Conservation (phyloP, 805 yeast species). For the Myxozyma melibiosi region DNA sequence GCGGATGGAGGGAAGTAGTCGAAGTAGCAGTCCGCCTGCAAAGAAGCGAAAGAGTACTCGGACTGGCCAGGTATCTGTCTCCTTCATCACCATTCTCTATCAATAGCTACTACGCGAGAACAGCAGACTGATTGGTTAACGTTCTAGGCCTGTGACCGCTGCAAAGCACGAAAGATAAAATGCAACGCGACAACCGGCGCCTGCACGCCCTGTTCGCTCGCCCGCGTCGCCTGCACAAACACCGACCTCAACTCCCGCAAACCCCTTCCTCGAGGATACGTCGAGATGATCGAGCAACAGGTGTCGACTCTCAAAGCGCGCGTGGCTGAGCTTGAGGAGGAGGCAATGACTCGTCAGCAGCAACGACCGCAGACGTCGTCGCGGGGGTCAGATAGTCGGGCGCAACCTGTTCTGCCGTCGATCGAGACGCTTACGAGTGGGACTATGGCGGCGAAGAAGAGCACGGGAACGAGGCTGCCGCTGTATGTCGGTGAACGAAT, state of each 20-base stretch:
- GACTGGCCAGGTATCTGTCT: slow-evolving; percentile 29
- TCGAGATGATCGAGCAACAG: slow-evolving; percentile 27
- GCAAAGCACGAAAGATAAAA: slow-evolving; percentile 29
- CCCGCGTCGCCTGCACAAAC: slow-evolving; percentile 32
- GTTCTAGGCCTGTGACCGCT: slow-evolving; percentile 29
- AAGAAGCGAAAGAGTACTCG: slow-evolving; percentile 16
- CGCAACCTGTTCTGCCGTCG: slow-evolving; percentile 17
- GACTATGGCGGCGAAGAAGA: slow-evolving; percentile 3
- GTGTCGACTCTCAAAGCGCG: slow-evolving; percentile 9
- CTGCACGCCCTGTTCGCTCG: slow-evolving; percentile 32
- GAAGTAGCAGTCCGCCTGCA: background rate
- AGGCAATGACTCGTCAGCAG: slow-evolving; percentile 15
- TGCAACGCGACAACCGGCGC: slow-evolving; percentile 33
- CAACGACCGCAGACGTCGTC: slow-evolving; percentile 14
- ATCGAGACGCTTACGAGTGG: slow-evolving; percentile 25
- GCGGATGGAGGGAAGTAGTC: too few relatives aligned
- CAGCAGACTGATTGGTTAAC: background rate
- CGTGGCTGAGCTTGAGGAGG: slow-evolving; percentile 21
- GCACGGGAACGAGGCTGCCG: slow-evolving; percentile 17
- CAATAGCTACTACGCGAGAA: too few relatives aligned
- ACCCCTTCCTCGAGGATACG: slow-evolving; percentile 32
- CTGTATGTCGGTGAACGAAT: slow-evolving; percentile 19
- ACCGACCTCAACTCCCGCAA: slow-evolving; percentile 32
- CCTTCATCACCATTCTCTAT: too few relatives aligned
- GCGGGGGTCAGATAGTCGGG: slow-evolving; percentile 11